Conservation (phyloP, 805 yeast species). For the Cyberlindnera mrakii region DNA sequence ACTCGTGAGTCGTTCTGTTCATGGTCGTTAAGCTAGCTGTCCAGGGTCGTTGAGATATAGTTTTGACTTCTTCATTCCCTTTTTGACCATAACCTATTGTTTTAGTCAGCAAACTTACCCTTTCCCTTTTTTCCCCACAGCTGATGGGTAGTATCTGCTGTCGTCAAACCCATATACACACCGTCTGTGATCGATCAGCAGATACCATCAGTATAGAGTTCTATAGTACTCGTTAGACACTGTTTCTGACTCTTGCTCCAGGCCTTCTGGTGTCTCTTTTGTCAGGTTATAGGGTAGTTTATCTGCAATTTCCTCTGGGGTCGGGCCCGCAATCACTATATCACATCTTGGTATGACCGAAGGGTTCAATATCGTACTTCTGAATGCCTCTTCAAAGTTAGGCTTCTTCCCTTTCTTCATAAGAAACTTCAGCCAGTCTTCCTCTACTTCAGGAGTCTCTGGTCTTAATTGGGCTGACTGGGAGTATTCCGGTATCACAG, state of each 20-base stretch:
- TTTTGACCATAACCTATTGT: too few species aligned
- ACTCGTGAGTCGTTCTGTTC: too few species aligned
- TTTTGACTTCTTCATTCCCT: too few species aligned
- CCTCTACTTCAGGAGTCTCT: slow-evolving; percentile 16
- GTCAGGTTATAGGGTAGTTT: slow-evolving; percentile 11
- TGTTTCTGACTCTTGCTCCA: background rate
- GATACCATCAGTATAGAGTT: too few species aligned
- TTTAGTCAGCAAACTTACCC: too few species aligned
- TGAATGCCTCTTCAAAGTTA: slow-evolving; percentile 12
- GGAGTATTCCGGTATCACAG: slow-evolving; percentile 2
- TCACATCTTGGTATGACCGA: slow-evolving; percentile 10
- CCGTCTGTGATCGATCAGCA: too few species aligned
- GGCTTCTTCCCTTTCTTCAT: slow-evolving; percentile 24
- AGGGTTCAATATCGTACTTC: slow-evolving; percentile 15
- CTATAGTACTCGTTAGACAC: too few species aligned
- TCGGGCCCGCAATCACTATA: slow-evolving; percentile 12
- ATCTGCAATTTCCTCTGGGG: slow-evolving; percentile 10
- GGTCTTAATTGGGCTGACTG: background rate
- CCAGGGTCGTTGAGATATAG: too few species aligned
- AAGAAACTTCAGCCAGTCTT: slow-evolving; percentile 31
- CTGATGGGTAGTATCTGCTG: too few species aligned
- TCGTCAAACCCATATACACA: too few species aligned
- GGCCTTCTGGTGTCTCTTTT: background rate
- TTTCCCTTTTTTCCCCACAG: too few species aligned
- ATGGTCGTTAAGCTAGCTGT: too few species aligned